Evolutionary conservation across 2,329 filamentous ascomycete species (phyloP), one percentile per base, ranked within the genome.

Genomic region (Periconia sp.): DNA sequence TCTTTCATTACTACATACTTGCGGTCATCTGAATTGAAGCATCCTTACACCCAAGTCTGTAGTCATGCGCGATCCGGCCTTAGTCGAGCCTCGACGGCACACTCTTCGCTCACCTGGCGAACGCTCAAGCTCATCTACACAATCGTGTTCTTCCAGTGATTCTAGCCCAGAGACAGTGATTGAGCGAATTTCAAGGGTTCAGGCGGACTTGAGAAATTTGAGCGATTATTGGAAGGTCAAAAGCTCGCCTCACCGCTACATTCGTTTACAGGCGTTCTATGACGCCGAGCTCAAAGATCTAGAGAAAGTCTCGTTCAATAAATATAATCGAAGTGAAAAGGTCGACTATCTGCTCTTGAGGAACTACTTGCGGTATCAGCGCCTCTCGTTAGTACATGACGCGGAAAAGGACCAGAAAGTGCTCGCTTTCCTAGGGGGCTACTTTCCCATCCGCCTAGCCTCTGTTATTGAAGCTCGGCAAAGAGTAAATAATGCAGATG

Each of bases 261-360:
- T 61, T 4, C 70, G 72, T 1, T 53, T 82, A 0, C 46, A 65
- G 1, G 45, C 57, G 10, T 82, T 73, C 54, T 75, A 74, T 46
- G 40, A 56, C 0, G 52, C 70, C 0, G 74, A 81, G 45, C 66
- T 80, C 0, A 54, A 60, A 1, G 60, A 54, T 5, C 60, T 79
- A 8, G 53, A 59, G 4, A 43, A 55, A 2, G 51, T 59, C 5
- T 50, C 61, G 0, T 78, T 78, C 50, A 54, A 66, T 3, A 43
- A 49, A 0, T 68, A 71, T 24, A 49, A 61, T 13, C 77, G 78
- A 40, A 70, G 81, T 25, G 74, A 68, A 9, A 64, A 63, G 34
- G 72, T 77, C 12, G 78, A 82, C 52, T 79, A 73, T 39, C 32
- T 81, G 4, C 72, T 83, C 0, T 61, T 83, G 4, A 69, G 74